A percentile compares a stretch with the other conserved stretches of the same genome.
phyloP scores from a whole-genome alignment of 805 yeast species.

The Ogataea glucozyma region DNA sequence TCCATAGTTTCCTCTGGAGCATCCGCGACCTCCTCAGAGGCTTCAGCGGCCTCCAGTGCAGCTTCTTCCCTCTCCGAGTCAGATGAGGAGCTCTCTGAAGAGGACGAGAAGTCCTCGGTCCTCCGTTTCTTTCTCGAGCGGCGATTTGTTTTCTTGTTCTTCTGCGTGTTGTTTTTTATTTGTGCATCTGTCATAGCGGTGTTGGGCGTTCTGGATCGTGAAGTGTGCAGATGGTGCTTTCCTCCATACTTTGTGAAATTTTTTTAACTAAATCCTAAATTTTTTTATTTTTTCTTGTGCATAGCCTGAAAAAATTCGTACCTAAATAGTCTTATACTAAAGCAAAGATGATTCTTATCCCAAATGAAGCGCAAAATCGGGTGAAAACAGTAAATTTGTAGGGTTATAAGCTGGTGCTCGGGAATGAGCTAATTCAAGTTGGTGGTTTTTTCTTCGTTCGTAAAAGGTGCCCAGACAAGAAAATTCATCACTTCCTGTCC shows the following conservation, averaged over 20 bases:
- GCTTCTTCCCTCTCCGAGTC: constrained; percentile 31
- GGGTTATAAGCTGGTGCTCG: no score
- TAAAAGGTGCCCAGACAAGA: no score
- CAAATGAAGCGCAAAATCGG: no score
- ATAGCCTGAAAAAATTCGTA: not conserved
- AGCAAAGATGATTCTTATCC: no score
- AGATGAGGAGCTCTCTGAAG: constrained; percentile 45
- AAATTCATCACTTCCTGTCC: not conserved
- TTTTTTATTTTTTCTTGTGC: not conserved
- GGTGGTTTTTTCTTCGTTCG: no score
- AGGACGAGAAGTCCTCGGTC: constrained; percentile 71
- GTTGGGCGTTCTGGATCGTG: no score
- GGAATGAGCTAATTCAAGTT: no score
- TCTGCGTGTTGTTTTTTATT: constrained; percentile 5
- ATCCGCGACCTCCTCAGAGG: constrained; percentile 2
- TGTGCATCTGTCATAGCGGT: constrained; percentile 3
- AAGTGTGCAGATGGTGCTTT: no score
- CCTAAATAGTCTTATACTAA: not conserved
- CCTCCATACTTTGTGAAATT: constrained; percentile 2
- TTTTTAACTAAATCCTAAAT: constrained; percentile 1
- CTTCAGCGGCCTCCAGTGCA: not conserved
- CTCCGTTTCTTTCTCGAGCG: constrained; percentile 79
- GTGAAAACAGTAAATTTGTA: no score
- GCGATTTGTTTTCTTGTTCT: constrained; percentile 33
- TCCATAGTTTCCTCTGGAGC: constrained; percentile 12